Conservation (phyloP, 192 early-diverging fungal genomes). For the Linnemannia hyalina region DNA sequence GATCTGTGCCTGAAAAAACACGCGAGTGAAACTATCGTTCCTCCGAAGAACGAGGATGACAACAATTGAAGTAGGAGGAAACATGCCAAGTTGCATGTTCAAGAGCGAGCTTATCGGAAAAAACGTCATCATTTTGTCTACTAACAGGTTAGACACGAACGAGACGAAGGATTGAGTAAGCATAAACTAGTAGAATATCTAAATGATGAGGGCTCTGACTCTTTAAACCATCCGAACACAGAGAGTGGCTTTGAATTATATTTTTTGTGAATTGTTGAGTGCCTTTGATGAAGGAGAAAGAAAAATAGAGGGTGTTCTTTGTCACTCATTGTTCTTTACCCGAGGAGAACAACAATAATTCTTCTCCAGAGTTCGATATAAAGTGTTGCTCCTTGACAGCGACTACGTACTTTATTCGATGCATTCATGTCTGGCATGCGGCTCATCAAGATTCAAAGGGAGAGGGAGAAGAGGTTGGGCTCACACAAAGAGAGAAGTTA, state of each 20-base stretch:
- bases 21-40: too few species aligned
- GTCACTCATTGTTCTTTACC: too few species aligned
- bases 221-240: not conserved
- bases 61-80: too few species aligned
- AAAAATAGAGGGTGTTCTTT: not conserved
- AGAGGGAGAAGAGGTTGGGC: not conserved
- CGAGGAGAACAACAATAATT: not conserved
- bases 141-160: not conserved
- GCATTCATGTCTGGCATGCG: not conserved
- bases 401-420: not conserved
- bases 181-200: not conserved
- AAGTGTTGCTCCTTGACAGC: not conserved
- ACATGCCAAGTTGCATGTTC: too few species aligned
- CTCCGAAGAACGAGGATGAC: too few species aligned
- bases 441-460: too few species aligned
- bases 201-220: not conserved
- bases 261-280: too few species aligned
- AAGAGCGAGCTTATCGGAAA: not conserved
- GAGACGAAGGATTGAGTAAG: too few species aligned
- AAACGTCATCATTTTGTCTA: not conserved
- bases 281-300: not conserved
- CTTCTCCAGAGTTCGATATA: not conserved
- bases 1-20: too few species aligned
- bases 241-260: not conserved
- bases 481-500: not conserved